Conservation (phyloP, 2,329 filamentous ascomycete genomes). For the Chaetothyriales sp. region DNA sequence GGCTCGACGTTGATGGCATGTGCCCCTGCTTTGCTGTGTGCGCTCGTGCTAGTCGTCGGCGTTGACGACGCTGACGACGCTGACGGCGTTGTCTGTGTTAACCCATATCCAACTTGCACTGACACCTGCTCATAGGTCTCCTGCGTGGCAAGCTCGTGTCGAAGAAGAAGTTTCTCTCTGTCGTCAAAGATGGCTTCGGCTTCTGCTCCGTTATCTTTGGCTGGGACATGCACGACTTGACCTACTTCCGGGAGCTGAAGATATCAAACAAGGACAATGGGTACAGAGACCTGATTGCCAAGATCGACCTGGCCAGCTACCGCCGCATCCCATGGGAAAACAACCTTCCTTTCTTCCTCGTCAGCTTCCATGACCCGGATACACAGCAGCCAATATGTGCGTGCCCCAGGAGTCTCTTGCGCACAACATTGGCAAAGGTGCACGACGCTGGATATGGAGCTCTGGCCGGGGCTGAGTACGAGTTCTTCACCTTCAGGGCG, state of each 20-base stretch:
- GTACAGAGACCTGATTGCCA: slow-evolving; percentile 69
- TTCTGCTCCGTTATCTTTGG: slow-evolving; percentile 92
- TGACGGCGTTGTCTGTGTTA: slow-evolving; percentile 1
- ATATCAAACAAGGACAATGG: slow-evolving; percentile 86
- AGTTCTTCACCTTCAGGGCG: slow-evolving; percentile 80
- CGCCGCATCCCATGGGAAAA: slow-evolving; percentile 83
- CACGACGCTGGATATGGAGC: slow-evolving; percentile 56
- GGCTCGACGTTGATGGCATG: slow-evolving; percentile 66
- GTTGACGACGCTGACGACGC: neutral
- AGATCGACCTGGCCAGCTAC: slow-evolving; percentile 63
- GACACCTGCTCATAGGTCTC: slow-evolving; percentile 25
- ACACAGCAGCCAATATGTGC: slow-evolving; percentile 55
- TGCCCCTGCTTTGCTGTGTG: neutral
- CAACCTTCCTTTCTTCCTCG: slow-evolving; percentile 69
- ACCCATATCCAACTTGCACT: slow-evolving; percentile 2
- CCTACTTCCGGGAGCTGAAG: slow-evolving; percentile 68
- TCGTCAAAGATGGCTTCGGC: slow-evolving; percentile 68
- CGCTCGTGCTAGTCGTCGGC: neutral
- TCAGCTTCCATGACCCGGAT: slow-evolving; percentile 71
- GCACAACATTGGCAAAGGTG: slow-evolving; percentile 51
- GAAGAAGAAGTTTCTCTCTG: slow-evolving; percentile 80
- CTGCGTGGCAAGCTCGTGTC: slow-evolving; percentile 81
- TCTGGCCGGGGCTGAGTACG: slow-evolving; percentile 87
- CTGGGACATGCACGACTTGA: slow-evolving; percentile 94
- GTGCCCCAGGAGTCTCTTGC: slow-evolving; percentile 64